Evolutionary conservation across 2,329 filamentous ascomycete species (phyloP).

Genomic region (Aspergillus tubingensis): DNA sequence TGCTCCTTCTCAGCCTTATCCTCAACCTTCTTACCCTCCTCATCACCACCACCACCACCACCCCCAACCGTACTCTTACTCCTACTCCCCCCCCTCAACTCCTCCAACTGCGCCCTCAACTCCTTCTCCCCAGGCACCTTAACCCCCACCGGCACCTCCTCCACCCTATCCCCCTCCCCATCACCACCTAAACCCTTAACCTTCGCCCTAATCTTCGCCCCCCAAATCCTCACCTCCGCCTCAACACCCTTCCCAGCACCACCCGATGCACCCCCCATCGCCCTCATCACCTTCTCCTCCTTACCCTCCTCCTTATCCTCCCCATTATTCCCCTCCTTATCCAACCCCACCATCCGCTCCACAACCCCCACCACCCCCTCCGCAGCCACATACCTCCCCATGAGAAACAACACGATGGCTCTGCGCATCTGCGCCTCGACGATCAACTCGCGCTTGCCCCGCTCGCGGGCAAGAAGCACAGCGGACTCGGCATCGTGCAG

Average conservation of each 20-base stretch:
- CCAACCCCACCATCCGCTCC: constrained; percentile 52
- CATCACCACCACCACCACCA: too few species aligned
- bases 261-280: constrained; percentile 27
- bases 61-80: too few species aligned
- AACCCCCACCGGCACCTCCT: constrained; percentile 55
- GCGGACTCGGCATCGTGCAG: constrained; percentile 70
- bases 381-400: constrained; percentile 73
- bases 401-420: constrained; percentile 69
- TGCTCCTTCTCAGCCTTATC: background rate
- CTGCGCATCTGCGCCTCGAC: constrained; percentile 80
- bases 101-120: constrained; percentile 37
- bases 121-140: constrained; percentile 46
- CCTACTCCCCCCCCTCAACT: constrained; percentile 26
- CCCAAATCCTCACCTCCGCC: constrained; percentile 58
- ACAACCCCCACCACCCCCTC: constrained; percentile 67
- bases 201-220: constrained; percentile 56
- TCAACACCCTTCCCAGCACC: constrained; percentile 24
- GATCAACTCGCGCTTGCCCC: constrained; percentile 74
- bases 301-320: constrained; percentile 47
- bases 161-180: constrained; percentile 47
- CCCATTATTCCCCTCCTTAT: constrained; percentile 37
- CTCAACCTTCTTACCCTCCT: background rate
- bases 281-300: constrained; percentile 31
- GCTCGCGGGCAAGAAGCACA: constrained; percentile 62
- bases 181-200: constrained; percentile 50